These are phyloP conservation scores for Blepharisma japonicum DNA, from an alignment of 73 alveolate species.

Conservation along the genomic window DNA sequence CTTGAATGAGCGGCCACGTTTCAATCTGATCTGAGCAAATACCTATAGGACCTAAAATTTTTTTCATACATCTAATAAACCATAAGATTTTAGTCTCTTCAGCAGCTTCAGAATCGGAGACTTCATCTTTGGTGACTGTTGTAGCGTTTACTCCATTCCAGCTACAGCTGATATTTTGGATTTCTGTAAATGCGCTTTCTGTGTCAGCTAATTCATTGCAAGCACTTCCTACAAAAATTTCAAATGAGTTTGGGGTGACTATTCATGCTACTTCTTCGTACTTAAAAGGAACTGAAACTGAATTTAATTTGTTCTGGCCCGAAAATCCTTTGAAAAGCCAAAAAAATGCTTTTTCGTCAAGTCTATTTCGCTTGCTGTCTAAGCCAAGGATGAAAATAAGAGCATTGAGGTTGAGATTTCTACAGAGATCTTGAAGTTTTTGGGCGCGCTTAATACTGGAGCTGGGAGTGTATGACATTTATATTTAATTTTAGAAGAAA, in stretches of 20 bases:
- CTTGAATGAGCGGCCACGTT: constrained; percentile 66
- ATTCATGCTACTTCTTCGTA: constrained; percentile 49
- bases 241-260: constrained; percentile 54
- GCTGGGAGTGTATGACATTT: constrained; percentile 20
- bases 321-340: constrained; percentile 69
- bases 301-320: constrained; percentile 41
- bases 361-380: constrained; percentile 58
- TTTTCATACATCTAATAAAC: constrained; percentile 48
- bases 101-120: constrained; percentile 45
- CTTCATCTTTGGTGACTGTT: constrained; percentile 46
- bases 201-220: constrained; percentile 3
- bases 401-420: constrained; percentile 43
- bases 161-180: constrained; percentile 34
- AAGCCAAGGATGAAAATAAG: constrained; percentile 45
- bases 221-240: constrained; percentile 39
- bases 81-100: constrained; percentile 57
- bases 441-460: constrained; percentile 9
- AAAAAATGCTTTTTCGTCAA: constrained; percentile 44
- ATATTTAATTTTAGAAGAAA: background rate
- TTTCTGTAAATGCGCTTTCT: constrained; percentile 19
- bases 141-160: constrained; percentile 4
- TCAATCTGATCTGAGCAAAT: constrained; percentile 45
- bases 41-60: constrained; percentile 52
- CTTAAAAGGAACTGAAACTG: constrained; percentile 30
- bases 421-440: constrained; percentile 56